Evolutionary conservation across 805 yeast genomes (phyloP).

Genomic region (Candida succiphila): DNA sequence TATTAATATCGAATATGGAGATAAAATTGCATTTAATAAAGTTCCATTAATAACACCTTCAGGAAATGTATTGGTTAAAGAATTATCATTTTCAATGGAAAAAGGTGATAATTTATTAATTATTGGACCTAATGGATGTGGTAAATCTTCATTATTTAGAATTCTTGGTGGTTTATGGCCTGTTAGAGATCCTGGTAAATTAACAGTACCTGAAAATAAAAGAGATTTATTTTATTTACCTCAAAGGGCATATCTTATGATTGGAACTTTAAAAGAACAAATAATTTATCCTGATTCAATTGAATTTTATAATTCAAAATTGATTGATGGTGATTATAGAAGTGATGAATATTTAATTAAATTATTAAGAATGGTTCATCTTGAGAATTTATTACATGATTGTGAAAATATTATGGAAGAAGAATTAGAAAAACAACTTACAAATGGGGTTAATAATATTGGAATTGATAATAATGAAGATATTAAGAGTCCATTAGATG

Average conservation of each 20-base stretch:
- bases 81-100: slow-evolving; percentile 60
- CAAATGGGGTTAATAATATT: slow-evolving; percentile 1
- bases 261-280: slow-evolving; percentile 77
- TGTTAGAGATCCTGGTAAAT: slow-evolving; percentile 41
- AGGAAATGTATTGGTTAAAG: slow-evolving; percentile 58
- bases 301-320: slow-evolving; percentile 36
- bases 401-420: slow-evolving; percentile 13
- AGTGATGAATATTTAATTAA: slow-evolving; percentile 39
- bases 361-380: slow-evolving; percentile 45
- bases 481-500: slow-evolving; percentile 59
- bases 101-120: slow-evolving; percentile 80
- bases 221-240: slow-evolving; percentile 81
- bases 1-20: slow-evolving; percentile 31
- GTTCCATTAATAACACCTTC: slow-evolving; percentile 85
- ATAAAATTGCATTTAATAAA: slow-evolving; percentile 59
- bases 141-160: slow-evolving; percentile 86
- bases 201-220: slow-evolving; percentile 54
- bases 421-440: neutral
- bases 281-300: slow-evolving; percentile 78
- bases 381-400: slow-evolving; percentile 46
- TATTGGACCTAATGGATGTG: slow-evolving; percentile 95
- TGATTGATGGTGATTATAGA: slow-evolving; percentile 18
- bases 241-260: slow-evolving; percentile 80
- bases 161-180: slow-evolving; percentile 94
- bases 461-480: slow-evolving; percentile 6